Base-by-base conservation (phyloP, 2,329 filamentous ascomycete genomes). In the Thelonectria rubi region DNA sequence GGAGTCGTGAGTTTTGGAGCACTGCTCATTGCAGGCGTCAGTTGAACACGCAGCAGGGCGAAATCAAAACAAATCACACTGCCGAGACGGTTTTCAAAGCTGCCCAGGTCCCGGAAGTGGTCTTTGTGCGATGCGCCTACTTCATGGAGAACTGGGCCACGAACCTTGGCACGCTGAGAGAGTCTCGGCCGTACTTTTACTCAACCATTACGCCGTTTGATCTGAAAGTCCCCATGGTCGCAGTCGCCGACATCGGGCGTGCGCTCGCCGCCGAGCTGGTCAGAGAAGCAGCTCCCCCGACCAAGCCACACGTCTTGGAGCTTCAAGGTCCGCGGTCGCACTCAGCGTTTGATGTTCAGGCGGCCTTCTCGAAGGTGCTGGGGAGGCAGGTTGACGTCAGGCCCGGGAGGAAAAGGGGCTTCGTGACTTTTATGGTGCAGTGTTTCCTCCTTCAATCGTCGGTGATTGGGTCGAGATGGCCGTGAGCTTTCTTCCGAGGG, bases 111-210 rank as follows among this genome's bases (percentile, higher is more conserved):
- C 60, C 68, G 0, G 65, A 74, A 2, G 60, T 78, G 2, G 58
- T 74, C 12, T 73, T 78, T 43, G 69, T 77, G 2, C 70, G 77
- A 6, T 74, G 70, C 46, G 60, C 63, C 0, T 79, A 76, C 64
- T 79, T 79, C 32, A 79, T 78, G 75, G 76, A 79, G 62, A 79
- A 79, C 49, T 79, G 77, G 77, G 69, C 68, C 3, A 60, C 63
- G 54, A 55, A 59, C 2, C 24, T 73, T 1, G 67, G 73, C 17
- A 76, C 72, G 0, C 60, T 78, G 34, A 64, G 68, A 17, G 62
- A 37, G 0, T 52, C 68, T 1, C 45, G 67, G 0, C 72, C 74
- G 1, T 77, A 74, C 64, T 73, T 79, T 56, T 73, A 62, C 49
- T 76, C 76, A 0, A 73, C 74, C 1, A 66, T 78, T 15, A 74